Evolutionary conservation across 176 grass and related monocot genomes (phyloP), one percentile per base, ranked within the genome.

Genomic region (Bonia amplexicaulis): DNA sequence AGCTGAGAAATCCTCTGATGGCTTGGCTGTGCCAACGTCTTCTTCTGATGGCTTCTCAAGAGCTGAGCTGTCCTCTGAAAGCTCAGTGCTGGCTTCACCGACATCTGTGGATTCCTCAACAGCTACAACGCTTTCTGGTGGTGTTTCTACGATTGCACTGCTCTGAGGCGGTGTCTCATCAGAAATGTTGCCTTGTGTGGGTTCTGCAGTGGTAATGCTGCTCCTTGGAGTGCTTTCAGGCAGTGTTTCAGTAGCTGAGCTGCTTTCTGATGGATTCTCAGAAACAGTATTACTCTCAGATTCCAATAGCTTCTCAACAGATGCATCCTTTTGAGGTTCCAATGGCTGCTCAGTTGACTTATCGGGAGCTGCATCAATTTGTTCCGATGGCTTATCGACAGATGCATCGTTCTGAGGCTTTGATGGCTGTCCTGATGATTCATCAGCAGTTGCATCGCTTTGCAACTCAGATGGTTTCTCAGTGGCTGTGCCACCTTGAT

Each of bases 231-330:
- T 83, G 67, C 59, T 79, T 55, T 80, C 57, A 82, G 60, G 15
- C 16, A 66, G 29, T 51, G 40, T 74, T 17, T 74, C 74, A 84
- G 59, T 83, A 86, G 48, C 57, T 68, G 74, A 67, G 80, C 80
- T 83, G 41, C 69, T 80, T 84, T 91, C 89, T 84, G 85, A 64
- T 19, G 54, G 31, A 70, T 87, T 76, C 9, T 80, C 35, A 31
- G 44, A 41, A 87, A 63, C n/a, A 83, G 1, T 13, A 33, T 61
- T 12, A 44, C 35, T 69, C 55, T 80, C 68, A 12, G 60, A 80
- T 69, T 11, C 68, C 1, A 17, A 16, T 90, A 75, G 17, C 69
- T 54, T 84, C 51, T 87, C 76, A 62, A 51, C 16, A 74, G 60
- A 37, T 55, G 14, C 31, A 68, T 80, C 80, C 29, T 83, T 82